phyloP scores from a whole-genome alignment of 139 green algal genomes.

The Chlamydomonas urium region DNA sequence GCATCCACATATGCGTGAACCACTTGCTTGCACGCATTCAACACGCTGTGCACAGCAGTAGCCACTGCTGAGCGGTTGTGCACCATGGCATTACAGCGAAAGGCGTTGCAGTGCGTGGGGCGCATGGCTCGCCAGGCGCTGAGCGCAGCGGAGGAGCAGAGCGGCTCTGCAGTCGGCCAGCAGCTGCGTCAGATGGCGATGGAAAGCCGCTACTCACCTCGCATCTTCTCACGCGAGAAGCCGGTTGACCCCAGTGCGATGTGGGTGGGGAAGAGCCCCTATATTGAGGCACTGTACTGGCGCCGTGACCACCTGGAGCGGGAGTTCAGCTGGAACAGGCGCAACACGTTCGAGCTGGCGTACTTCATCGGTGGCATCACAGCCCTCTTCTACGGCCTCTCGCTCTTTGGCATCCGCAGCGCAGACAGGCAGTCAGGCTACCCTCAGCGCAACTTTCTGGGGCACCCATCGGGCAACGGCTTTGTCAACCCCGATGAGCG shows the following conservation, averaged over 20 bases:
- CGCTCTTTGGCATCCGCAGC: conserved; percentile 20
- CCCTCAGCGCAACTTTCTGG: conserved; percentile 18
- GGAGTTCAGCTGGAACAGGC: conserved; percentile 29
- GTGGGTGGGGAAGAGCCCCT: conserved; percentile 29
- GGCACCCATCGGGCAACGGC: conserved; percentile 8
- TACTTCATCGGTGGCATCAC: conserved; percentile 26
- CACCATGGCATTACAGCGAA: no score
- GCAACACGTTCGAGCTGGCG: conserved; percentile 27
- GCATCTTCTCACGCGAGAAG: conserved; percentile 22
- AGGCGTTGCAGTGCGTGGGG: background rate
- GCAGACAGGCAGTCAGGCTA: conserved; percentile 21
- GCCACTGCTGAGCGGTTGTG: no score
- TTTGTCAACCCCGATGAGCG: conserved; percentile 27
- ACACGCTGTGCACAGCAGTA: no score
- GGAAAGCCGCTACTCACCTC: no score
- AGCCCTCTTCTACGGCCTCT: conserved; percentile 17
- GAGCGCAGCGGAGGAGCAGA: background rate
- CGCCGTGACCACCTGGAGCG: conserved; percentile 30
- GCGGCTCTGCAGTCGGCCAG: background rate
- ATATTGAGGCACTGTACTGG: conserved; percentile 35
- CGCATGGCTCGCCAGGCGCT: background rate
- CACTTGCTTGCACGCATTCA: no score
- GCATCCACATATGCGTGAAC: no score
- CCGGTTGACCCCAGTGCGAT: conserved; percentile 22
- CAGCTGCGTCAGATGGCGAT: no score